Conservation (phyloP, 192 early-diverging fungal species). For the Geranomyces variabilis region DNA sequence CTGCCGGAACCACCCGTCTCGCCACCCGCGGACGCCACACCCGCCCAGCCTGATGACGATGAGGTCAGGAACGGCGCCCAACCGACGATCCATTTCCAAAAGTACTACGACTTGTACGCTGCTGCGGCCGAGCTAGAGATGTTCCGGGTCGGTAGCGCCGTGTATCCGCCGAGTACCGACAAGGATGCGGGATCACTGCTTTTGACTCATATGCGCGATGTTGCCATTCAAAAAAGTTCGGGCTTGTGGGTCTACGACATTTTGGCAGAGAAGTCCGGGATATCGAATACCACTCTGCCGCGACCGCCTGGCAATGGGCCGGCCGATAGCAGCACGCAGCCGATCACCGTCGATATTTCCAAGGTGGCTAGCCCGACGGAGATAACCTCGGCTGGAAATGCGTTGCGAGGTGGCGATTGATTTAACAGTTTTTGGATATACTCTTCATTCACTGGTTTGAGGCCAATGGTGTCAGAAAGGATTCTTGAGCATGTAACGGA, state of each 20-base stretch:
- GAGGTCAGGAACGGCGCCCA: neutral
- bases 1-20: too few relatives aligned
- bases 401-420: too few relatives aligned
- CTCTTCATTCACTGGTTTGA: too few relatives aligned
- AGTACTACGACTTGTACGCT: constrained; percentile 56
- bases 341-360: too few relatives aligned
- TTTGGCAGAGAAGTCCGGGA: neutral
- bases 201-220: constrained; percentile 49
- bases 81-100: constrained; percentile 49
- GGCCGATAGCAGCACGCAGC: too few relatives aligned
- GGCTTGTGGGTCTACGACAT: constrained; percentile 27
- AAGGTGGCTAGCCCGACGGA: too few relatives aligned
- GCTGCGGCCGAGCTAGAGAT: constrained; percentile 55
- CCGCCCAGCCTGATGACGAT: too few relatives aligned
- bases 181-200: constrained; percentile 34
- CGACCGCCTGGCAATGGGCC: too few relatives aligned
- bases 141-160: constrained; percentile 35
- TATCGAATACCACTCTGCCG: neutral
- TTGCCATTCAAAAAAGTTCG: constrained; percentile 25
- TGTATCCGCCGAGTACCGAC: constrained; percentile 22
- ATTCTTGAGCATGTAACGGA: neutral
- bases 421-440: too few relatives aligned
- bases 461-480: too few relatives aligned
- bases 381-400: too few relatives aligned
- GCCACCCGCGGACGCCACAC: too few relatives aligned